A percentile compares a stretch with the other conserved stretches of the same genome.
Evolutionary conservation across 1,284 basidiomycete genomes (phyloP).

Genomic region (Leccinum proliferum): DNA sequence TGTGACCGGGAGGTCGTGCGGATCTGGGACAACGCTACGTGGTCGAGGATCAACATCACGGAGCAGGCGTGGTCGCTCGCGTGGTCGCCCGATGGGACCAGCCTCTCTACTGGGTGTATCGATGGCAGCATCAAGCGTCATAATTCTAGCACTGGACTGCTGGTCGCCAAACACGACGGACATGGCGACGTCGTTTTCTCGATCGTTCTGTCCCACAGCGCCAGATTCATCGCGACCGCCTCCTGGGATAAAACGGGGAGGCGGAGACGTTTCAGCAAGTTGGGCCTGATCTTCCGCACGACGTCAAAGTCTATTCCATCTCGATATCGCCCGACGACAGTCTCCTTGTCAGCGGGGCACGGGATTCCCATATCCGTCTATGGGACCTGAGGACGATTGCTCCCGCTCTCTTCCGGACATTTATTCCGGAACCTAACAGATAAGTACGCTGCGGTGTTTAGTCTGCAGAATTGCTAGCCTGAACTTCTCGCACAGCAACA

Average conservation of each 20-base stretch:
- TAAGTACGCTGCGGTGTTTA: not conserved
- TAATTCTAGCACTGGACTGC: slow-evolving; percentile 6
- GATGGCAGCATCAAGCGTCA: slow-evolving; percentile 16
- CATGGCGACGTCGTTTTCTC: slow-evolving; percentile 16
- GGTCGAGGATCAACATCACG: slow-evolving; percentile 2
- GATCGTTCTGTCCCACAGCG: slow-evolving; percentile 10
- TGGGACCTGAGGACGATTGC: slow-evolving; percentile 14
- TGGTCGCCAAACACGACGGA: not conserved
- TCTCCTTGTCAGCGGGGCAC: slow-evolving; percentile 14
- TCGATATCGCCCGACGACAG: slow-evolving; percentile 17
- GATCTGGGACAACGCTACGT: slow-evolving; percentile 15
- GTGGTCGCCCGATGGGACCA: slow-evolving; percentile 13
- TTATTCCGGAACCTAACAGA: slow-evolving; percentile 11
- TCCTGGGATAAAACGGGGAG: slow-evolving; percentile 22
- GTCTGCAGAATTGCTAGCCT: not conserved
- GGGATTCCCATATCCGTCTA: slow-evolving; percentile 12
- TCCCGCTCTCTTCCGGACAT: slow-evolving; percentile 17
- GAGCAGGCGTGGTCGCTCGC: slow-evolving; percentile 22
- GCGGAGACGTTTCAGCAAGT: slow-evolving; percentile 14
- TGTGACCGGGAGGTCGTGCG: slow-evolving; percentile 19
- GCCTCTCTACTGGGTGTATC: slow-evolving; percentile 13
- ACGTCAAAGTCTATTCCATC: slow-evolving; percentile 9
- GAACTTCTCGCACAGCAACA: not conserved
- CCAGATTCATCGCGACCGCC: slow-evolving; percentile 20
- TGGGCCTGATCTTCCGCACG: slow-evolving; percentile 15